These are phyloP conservation scores for Exsudoporus frostii DNA, from an alignment of 768 basidiomycete species.

Conservation along the genomic window DNA sequence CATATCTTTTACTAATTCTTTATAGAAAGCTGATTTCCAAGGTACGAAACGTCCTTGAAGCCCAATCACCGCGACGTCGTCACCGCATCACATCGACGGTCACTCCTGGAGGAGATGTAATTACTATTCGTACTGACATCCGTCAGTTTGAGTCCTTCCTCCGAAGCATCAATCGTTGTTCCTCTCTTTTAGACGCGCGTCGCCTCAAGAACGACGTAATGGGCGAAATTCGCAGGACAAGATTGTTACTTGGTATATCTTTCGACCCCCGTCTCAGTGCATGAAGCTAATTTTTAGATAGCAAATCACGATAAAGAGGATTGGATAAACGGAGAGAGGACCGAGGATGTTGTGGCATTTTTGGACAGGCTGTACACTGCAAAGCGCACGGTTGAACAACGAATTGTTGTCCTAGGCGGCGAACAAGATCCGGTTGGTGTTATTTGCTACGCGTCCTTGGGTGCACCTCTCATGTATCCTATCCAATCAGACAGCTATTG, in stretches of 20 bases:
- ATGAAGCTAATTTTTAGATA: constrained; percentile 25
- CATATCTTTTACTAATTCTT: constrained; percentile 3
- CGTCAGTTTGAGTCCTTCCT: constrained; percentile 92
- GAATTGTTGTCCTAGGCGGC: constrained; percentile 78
- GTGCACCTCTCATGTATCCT: background rate
- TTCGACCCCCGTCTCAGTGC: background rate
- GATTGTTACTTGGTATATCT: constrained; percentile 61
- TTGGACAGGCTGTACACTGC: constrained; percentile 87
- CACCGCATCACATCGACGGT: constrained; percentile 40
- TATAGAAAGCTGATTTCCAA: constrained; percentile 79
- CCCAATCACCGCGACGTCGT: constrained; percentile 62
- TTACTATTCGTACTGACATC: constrained; percentile 76
- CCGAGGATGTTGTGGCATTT: constrained; percentile 83
- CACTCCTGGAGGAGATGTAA: constrained; percentile 55
- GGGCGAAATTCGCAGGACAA: constrained; percentile 84
- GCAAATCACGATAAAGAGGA: constrained; percentile 86
- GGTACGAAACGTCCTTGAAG: constrained; percentile 80
- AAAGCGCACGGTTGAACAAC: constrained; percentile 80
- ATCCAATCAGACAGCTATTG: constrained; percentile 36
- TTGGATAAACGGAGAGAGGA: constrained; percentile 83
- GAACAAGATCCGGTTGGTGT: constrained; percentile 56
- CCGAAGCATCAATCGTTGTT: constrained; percentile 75
- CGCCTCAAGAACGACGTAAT: constrained; percentile 89
- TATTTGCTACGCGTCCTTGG: background rate
- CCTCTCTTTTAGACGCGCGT: constrained; percentile 84